A percentile compares a stretch with the other conserved stretches of the same genome.
phyloP scores from a whole-genome alignment of 2,329 filamentous ascomycete genomes.

The Botrytis pseudocinerea region DNA sequence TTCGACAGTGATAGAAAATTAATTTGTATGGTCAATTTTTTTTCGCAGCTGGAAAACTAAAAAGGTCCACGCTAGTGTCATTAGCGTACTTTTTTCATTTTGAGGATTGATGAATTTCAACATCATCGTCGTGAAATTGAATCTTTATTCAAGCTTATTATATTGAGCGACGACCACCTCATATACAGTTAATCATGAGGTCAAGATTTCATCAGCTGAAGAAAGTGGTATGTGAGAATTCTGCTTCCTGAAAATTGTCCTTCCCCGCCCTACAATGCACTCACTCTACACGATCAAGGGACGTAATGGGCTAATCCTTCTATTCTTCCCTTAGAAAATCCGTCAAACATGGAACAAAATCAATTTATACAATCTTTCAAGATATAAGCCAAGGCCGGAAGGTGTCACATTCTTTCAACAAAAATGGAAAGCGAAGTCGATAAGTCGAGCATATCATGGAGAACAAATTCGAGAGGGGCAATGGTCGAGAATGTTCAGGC shows the following conservation, averaged over 20 bases:
- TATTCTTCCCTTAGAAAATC: slow-evolving; percentile 65
- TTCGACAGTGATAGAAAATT: neutral
- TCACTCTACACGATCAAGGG: neutral
- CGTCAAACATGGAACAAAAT: slow-evolving; percentile 97
- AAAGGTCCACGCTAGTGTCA: slow-evolving; percentile 10
- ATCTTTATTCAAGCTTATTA: neutral
- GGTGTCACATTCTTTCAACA: slow-evolving; percentile 88
- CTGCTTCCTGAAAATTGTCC: neutral
- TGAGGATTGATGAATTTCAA: slow-evolving; percentile 8
- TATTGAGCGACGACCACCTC: slow-evolving; percentile 4
- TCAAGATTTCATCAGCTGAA: slow-evolving; percentile 22
- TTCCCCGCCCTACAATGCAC: neutral
- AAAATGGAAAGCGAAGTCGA: slow-evolving; percentile 91
- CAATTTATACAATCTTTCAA: slow-evolving; percentile 86
- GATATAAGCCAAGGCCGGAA: slow-evolving; percentile 48
- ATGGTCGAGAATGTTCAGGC: slow-evolving; percentile 91
- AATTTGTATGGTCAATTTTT: slow-evolving; percentile 18
- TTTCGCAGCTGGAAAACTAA: slow-evolving; percentile 16
- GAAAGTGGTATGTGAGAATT: slow-evolving; percentile 21
- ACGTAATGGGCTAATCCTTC: neutral
- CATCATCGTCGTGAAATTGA: slow-evolving; percentile 5
- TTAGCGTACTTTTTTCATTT: slow-evolving; percentile 18
- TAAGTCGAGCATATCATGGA: slow-evolving; percentile 85
- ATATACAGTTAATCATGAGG: slow-evolving; percentile 22
- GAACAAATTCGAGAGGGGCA: slow-evolving; percentile 90